Base-by-base conservation (phyloP, 352 stramenopile species). In the Hyaloperonospora brassicae region DNA sequence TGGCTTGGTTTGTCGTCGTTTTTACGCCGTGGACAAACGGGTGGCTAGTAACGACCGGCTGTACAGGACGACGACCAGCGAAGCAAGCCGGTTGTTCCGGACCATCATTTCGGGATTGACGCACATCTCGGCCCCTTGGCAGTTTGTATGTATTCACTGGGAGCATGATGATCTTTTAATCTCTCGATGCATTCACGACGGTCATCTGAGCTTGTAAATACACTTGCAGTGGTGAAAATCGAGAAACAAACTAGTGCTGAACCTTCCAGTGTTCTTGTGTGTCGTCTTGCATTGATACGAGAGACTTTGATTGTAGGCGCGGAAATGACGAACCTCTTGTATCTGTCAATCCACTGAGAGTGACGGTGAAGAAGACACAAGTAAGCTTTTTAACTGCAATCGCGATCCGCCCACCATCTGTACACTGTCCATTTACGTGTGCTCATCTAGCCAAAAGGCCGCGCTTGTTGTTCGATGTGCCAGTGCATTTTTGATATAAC, bases 381-480 rank as follows among this genome's bases (percentile, higher is more conserved):
- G 87, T 72, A 66, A 59, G 64, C 76, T 88, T 92, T 92, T 92
- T 88, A 89, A 89, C 79, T 89, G 81, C 81, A 88, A 88, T 72
- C 77, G 48, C 63, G 76, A 89, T 40, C 44, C 41, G 44, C 17
- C 47, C 41, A 25, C 41, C 17, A 58, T 31, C 7, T 7, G 27
- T 31, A 7, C 27, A 36, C 51, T 42, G 25, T 38, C 36, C 10
- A 21, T 38, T 49, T 49, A 43, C 35, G 7, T n/a, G 27, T 31
- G 7, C 7, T 31, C 27, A 31, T 31, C 27, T 31, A 31, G 27
- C 3, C 27, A 31, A 31, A 31, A 31, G 27, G n/a, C n/a, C n/a
- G n/a, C n/a, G n/a, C n/a, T n/a, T n/a, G n/a, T n/a, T n/a, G n/a
- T n/a, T n/a, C n/a, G n/a, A n/a, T n/a, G n/a, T n/a, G n/a, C n/a